phyloP scores from a whole-genome alignment of 148 eudicot species.

The Rhododendron molle region DNA sequence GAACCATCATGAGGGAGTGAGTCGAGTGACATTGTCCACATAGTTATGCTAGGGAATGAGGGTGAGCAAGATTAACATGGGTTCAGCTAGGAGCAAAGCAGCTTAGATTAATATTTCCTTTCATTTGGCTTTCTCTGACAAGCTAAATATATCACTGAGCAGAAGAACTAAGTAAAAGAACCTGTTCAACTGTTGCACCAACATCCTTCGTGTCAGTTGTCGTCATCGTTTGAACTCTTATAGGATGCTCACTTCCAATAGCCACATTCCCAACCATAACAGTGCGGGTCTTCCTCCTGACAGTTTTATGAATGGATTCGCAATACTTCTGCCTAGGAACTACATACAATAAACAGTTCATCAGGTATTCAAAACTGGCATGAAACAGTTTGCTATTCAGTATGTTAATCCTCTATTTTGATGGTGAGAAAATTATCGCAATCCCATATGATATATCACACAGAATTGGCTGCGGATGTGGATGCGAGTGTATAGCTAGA shows the following conservation, averaged over 20 bases:
- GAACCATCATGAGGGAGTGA: neutral
- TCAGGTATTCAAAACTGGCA: neutral
- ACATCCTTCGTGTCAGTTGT: slow-evolving; percentile 95
- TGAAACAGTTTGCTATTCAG: neutral
- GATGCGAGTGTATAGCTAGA: neutral
- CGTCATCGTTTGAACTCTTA: slow-evolving; percentile 96
- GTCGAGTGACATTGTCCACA: neutral
- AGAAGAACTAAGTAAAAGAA: slow-evolving; percentile 16
- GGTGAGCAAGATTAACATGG: neutral
- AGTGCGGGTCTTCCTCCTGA: slow-evolving; percentile 86
- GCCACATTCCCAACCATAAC: slow-evolving; percentile 96
- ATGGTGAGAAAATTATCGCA: neutral
- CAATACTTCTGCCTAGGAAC: slow-evolving; percentile 96
- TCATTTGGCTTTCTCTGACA: neutral
- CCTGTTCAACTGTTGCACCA: slow-evolving; percentile 88
- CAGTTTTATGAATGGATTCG: slow-evolving; percentile 73
- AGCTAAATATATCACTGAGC: neutral
- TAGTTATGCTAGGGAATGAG: neutral
- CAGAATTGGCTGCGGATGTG: neutral
- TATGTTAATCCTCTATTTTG: neutral
- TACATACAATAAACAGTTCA: slow-evolving; percentile 25
- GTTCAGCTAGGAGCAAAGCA: neutral
- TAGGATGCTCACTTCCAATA: slow-evolving; percentile 92
- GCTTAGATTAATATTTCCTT: neutral
- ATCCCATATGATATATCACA: neutral